Base-by-base conservation (phyloP, 768 basidiomycete genomes). In the Naganishia kalamii region DNA sequence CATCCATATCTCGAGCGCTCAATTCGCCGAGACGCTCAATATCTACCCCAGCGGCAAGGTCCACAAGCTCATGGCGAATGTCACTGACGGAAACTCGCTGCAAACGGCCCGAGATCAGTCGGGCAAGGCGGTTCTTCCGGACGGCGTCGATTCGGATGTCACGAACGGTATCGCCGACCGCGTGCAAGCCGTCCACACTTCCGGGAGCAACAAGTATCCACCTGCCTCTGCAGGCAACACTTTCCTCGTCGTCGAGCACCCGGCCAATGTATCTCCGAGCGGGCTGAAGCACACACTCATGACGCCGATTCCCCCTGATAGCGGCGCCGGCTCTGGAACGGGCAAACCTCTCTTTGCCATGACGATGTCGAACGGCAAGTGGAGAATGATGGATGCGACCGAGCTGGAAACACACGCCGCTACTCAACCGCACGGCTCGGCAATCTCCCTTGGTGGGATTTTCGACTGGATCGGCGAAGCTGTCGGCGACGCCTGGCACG, bases 401-500 rank as follows among this genome's bases (percentile, higher is more conserved):
- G 51, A 52, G 29, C 51, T 52, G 12, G 8, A 52, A 7, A 11
- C 29, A 6, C 51, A 52, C 51, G 29, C 51, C 51, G 29, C 29
- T 52, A 25, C n/a, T n/a, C n/a, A n/a, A n/a, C n/a, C 51, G 51
- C 12, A 10, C 51, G 29, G 51, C 29, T 52, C 51, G 51, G 12
- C 27, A 10, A 27, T 25, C 12, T 52, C 51, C 29, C 29, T 52
- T 10, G 51, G 51, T 13, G 51, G 51, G 29, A 13, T 10, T 10
- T 52, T 52, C 23, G 51, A 52, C 51, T 52, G 51, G 51, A 52
- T 52, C 12, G 51, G 51, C 51, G 51, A 52, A 10, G 51, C 51
- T 15, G 29, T 52, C 12, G 51, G 51, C 51, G 51, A 52, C 51
- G 51, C 51, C 17, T 52, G 51, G 51, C 51, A 52, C 33, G 51